Base-by-base conservation (phyloP, 305 asterid genomes). In the Fraxinus greggii region DNA sequence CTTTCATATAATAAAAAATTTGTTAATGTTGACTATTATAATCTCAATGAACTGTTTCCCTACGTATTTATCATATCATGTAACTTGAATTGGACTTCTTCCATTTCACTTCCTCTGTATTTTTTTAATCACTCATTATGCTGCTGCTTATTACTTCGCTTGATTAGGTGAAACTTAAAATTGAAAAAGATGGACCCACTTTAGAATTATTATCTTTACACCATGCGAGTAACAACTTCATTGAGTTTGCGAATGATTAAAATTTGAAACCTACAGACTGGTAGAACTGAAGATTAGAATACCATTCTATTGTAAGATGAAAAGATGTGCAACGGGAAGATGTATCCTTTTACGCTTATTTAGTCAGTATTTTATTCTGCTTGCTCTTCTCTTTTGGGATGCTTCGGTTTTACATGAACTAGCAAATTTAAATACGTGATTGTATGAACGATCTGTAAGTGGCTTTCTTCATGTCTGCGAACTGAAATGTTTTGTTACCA, bases 401-500 rank as follows among this genome's bases (percentile, higher is more conserved):
- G 26, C 31, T 76, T 73, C 7, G 4, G 10, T 69, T 29, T 75
- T 75, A 24, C 70, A 26, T 17, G 69, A 0, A 21, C 6, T 48
- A 19, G 32, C 70, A 23, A 23, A 35, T 10, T 67, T 26, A 67
- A 26, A 78, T 63, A 10, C 42, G 9, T 59, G 38, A 33, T 28
- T 35, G 51, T 73, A 79, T 0, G 7, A 75, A 13, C 8, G 19
- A 56, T 78, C 19, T 72, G 28, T 76, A 29, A 65, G 72, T n/a
- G n/a, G 54, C 17, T 2, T 42, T 42, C 54, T 31, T 31, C 48
- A 80, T 75, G 21, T 42, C 5, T 42, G 51, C n/a, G n/a, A 42
- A 42, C 56, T 45, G 5, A 80, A 19, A 32, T 17, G 7, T 76
- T 29, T 69, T 84, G 75, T 70, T 81, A 81, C 51, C 51, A 63